Evolutionary conservation across 2,329 filamentous ascomycete genomes (phyloP).

Genomic region (Aspergillus neoniger): DNA sequence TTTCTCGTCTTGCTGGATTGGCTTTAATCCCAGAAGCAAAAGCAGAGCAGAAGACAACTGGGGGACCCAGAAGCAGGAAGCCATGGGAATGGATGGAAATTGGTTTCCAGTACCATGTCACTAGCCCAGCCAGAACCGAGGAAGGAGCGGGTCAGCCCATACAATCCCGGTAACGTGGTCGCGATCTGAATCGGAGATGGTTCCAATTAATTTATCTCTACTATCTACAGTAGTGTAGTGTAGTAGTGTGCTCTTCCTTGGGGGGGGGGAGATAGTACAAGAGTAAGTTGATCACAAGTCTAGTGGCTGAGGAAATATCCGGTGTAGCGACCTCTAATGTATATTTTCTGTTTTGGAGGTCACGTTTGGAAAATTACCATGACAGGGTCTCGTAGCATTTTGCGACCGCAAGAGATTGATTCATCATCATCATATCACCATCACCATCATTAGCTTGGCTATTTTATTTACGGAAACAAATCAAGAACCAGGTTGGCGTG

Average conservation of each 20-base stretch:
- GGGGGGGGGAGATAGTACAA: no score
- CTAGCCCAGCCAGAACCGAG: conserved; percentile 14
- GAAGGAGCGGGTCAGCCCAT: conserved; percentile 7
- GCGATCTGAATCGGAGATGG: conserved; percentile 17
- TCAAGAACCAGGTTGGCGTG: background rate
- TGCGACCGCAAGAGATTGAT: no score
- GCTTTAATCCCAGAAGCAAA: conserved; percentile 4
- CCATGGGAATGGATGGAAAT: conserved; percentile 4
- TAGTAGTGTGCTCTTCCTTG: no score
- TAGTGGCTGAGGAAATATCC: background rate
- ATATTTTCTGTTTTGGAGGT: no score
- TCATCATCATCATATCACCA: no score
- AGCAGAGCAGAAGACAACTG: background rate
- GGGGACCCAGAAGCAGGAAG: background rate
- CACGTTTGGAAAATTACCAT: background rate
- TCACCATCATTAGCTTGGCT: no score
- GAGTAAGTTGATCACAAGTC: background rate
- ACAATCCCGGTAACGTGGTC: conserved; percentile 17
- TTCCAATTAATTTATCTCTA: background rate
- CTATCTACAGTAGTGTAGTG: no score
- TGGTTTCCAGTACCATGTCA: conserved; percentile 8
- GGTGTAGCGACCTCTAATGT: background rate
- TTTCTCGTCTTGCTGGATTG: background rate
- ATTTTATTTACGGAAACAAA: background rate
- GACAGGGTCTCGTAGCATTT: background rate